Base-by-base conservation (phyloP, 768 basidiomycete species). In the Lactarius hatsudake region DNA sequence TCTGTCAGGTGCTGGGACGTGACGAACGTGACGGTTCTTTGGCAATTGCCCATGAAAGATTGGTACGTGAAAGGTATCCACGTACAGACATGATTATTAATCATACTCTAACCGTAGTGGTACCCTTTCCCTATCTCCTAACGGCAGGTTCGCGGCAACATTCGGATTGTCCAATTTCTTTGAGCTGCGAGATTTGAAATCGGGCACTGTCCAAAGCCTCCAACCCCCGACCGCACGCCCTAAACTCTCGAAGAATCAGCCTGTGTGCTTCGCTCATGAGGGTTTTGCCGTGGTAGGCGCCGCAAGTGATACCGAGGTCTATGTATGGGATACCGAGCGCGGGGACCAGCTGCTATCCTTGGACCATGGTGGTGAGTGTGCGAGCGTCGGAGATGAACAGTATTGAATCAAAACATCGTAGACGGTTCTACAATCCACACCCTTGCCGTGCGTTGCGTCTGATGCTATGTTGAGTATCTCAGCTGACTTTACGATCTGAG, bases 21-120 rank as follows among this genome's bases (percentile, higher is more conserved):
- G 13, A 30, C 9, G 8, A 55, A 55, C 6, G 15, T 55, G 28
- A 55, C 18, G 9, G 54, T 55, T 32, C 54, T 55, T 18, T 55
- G 54, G 54, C 54, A 55, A 32, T 55, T n/a, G 54, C 54, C 54
- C 26, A 55, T 55, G 54, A 13, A 55, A 18, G 54, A 55, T 13
- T 55, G 54, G 18, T 32, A 55, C 4, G 28, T 32, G 45, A 8
- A 30, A 15, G 12, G 26, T 28, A 28, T 55, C 17, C 5, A 13
- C 15, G 8, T 54, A 4, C 30, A 18, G 18, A 55, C 9, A 1
- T 3, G 3, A 20, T 10, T n/a, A 45, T 45, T 45, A n/a, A 45
- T n/a, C 45, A 45, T 45, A 18, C 45, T 9, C 45, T 45, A 10
- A n/a, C 20, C 9, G 3, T n/a, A 45, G 45, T 20, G 20, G 45